Base-by-base conservation (phyloP, 2,329 filamentous ascomycete species). In the Colletotrichum karsti region DNA sequence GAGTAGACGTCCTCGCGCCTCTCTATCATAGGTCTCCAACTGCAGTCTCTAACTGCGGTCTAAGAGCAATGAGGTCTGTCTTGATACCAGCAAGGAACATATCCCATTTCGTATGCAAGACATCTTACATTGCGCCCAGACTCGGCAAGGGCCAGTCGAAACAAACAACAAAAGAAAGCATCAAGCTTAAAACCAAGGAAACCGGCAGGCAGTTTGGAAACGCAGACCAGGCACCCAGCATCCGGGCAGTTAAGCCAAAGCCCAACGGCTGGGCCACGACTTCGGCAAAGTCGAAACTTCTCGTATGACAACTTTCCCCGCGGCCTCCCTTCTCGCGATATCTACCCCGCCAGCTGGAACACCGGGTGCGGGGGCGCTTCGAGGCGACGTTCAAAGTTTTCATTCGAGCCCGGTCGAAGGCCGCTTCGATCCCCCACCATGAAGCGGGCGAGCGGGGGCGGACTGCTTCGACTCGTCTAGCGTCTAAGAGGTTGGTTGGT, bases 121-220 rank as follows among this genome's bases (percentile, higher is more conserved):
- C 39, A 42, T 35, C 9, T 8, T 41, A n/a, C 39, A 9, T 41
- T 41, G 39, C 15, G 39, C 39, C 15, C 39, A 20, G 39, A 42
- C 39, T 42, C 39, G 39, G 39, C 18, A 20, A n/a, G 13, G 39
- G 39, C 39, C n/a, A 5, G 12, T 53, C 13, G 18, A 37, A 53
- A 74, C 73, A 74, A 24, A 33, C n/a, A 20, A 20, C 28, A 24
- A 74, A 80, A 70, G 46, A 1, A 24, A 7, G 15, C 46, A 50
- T 22, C 46, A 30, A 37, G 20, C 26, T 53, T 24, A 24, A 50
- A n/a, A 30, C 26, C 46, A 30, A 18, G 46, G n/a, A 50, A 20
- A 50, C 46, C 26, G 3, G 46, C 37, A 8, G 35, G 22, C 37
- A 56, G n/a, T 26, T 12, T 35, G n/a, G 30, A 53, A 20, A 26